These are phyloP conservation scores for Penicillium samsonianum DNA, from an alignment of 495 filamentous ascomycete species.

Conservation along the genomic window DNA sequence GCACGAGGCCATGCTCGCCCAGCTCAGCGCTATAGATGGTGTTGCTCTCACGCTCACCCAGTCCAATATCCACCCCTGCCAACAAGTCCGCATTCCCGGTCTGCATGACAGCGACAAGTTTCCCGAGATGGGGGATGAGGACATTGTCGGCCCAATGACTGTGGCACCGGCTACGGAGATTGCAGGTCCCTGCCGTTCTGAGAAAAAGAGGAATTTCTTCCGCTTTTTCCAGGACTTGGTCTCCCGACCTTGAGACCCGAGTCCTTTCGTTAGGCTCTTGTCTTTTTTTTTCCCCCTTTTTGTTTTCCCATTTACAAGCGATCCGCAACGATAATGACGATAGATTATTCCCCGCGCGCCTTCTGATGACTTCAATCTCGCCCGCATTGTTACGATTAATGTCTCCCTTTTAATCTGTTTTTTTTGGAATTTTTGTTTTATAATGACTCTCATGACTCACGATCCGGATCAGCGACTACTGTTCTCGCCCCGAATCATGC, in stretches of 20 bases:
- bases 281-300: constrained; percentile 1
- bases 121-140: constrained; percentile 80
- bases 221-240: constrained; percentile 50
- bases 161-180: constrained; percentile 40
- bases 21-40: constrained; percentile 37
- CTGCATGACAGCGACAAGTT: constrained; percentile 78
- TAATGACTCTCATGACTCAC: constrained; percentile 39
- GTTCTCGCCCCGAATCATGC: constrained; percentile 40
- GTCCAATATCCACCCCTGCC: constrained; percentile 44
- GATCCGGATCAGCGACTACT: constrained; percentile 41
- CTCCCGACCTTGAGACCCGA: constrained; percentile 29
- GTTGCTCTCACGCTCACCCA: constrained; percentile 44
- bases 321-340: constrained; percentile 32
- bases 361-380: constrained; percentile 14
- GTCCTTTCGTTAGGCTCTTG: constrained; percentile 7
- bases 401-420: constrained; percentile 23
- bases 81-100: constrained; percentile 59
- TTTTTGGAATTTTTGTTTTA: constrained; percentile 3
- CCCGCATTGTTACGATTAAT: constrained; percentile 41
- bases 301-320: constrained; percentile 17
- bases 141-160: constrained; percentile 91
- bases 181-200: constrained; percentile 34
- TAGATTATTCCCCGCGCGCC: constrained; percentile 21
- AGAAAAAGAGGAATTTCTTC: constrained; percentile 50
- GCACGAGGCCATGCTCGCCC: constrained; percentile 60